Percentiles rank a stretch among this genome's conserved stretches.
phyloP scores from a whole-genome alignment of 129 eudicot genomes.

The Flaveria brownii region DNA sequence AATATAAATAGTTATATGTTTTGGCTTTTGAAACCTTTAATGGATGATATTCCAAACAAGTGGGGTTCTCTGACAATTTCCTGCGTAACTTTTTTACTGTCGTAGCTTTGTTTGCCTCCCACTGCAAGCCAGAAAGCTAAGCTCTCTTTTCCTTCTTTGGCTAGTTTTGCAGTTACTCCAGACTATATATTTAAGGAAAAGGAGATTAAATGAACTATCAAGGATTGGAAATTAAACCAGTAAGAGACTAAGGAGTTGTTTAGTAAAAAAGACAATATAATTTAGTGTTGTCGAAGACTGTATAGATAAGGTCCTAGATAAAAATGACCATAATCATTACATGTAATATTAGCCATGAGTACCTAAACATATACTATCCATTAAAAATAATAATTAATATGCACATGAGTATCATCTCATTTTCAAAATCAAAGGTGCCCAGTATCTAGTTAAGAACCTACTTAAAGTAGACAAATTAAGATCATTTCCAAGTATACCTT shows the following conservation, averaged over 20 bases:
- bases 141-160: constrained; percentile 96
- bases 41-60: constrained; percentile 54
- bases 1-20: not conserved
- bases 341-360: not conserved
- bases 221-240: not conserved
- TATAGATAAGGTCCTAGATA: not conserved
- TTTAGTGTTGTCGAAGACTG: not conserved
- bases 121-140: constrained; percentile 91
- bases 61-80: constrained; percentile 87
- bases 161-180: constrained; percentile 61
- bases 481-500: constrained; percentile 50
- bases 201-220: not conserved
- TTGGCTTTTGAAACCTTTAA: constrained; percentile 50
- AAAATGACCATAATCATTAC: not conserved
- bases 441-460: constrained; percentile 1
- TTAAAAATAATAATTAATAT: not conserved
- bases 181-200: constrained; percentile 44
- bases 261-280: not conserved
- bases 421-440: not conserved
- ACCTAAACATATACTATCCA: constrained; percentile 5
- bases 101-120: constrained; percentile 89
- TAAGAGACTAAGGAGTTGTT: not conserved
- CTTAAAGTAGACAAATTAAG: constrained; percentile 3
- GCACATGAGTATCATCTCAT: not conserved
- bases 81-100: constrained; percentile 59